Percentiles rank a stretch among this genome's conserved stretches.
phyloP scores from a whole-genome alignment of 2,329 filamentous ascomycete genomes.

The Fusarium domesticum region DNA sequence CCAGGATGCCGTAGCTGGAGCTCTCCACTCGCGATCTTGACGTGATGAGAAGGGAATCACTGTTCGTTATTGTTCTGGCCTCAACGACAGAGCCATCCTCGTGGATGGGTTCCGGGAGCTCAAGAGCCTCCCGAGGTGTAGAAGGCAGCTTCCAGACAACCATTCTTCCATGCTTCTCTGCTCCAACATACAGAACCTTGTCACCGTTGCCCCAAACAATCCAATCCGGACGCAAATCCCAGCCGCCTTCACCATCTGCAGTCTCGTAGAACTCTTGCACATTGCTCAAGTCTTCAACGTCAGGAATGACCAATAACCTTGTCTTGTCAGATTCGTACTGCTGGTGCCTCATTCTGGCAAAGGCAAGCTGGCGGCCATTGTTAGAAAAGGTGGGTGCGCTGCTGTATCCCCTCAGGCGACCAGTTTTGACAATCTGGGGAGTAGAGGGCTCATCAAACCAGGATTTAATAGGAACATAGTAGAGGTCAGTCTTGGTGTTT shows the following conservation, averaged over 20 bases:
- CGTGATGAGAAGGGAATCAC: slow-evolving; percentile 57
- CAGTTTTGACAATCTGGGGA: slow-evolving; percentile 53
- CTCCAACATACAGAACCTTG: slow-evolving; percentile 66
- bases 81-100: slow-evolving; percentile 53
- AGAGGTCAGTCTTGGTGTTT: slow-evolving; percentile 79
- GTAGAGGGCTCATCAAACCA: slow-evolving; percentile 55
- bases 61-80: slow-evolving; percentile 50
- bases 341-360: slow-evolving; percentile 71
- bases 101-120: slow-evolving; percentile 49
- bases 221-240: slow-evolving; percentile 57
- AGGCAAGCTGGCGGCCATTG: slow-evolving; percentile 67
- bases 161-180: slow-evolving; percentile 64
- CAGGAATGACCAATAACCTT: slow-evolving; percentile 61
- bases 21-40: slow-evolving; percentile 70
- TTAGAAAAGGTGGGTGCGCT: slow-evolving; percentile 69
- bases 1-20: slow-evolving; percentile 63
- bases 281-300: slow-evolving; percentile 55
- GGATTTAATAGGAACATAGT: slow-evolving; percentile 63
- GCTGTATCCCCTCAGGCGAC: slow-evolving; percentile 61
- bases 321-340: slow-evolving; percentile 77
- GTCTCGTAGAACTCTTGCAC: slow-evolving; percentile 62
- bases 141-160: slow-evolving; percentile 62
- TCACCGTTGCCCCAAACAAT: slow-evolving; percentile 59
- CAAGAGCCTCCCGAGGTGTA: slow-evolving; percentile 46
- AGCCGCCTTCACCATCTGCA: slow-evolving; percentile 59